A percentile compares a stretch with the other conserved stretches of the same genome.
Conservation (phyloP, 2,329 filamentous ascomycete genomes). For the Diaporthe australafricana region DNA sequence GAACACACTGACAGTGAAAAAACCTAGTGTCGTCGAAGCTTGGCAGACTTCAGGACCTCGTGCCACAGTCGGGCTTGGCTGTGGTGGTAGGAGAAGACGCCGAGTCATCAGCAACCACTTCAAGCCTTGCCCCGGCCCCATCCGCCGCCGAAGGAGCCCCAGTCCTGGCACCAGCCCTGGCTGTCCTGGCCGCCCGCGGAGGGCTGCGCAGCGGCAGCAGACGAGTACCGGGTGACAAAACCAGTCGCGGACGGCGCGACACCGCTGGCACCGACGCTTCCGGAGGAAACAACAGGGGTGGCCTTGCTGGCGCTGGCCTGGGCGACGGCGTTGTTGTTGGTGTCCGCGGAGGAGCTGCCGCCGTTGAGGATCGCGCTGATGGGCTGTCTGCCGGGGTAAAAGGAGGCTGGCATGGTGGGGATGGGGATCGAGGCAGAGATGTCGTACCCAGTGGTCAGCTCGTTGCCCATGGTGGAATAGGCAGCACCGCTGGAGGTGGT, state of each 20-base stretch:
- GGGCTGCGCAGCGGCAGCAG: conserved; percentile 17
- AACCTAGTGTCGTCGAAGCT: background rate
- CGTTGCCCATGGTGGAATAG: conserved; percentile 39
- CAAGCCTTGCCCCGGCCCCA: background rate
- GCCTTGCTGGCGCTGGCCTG: background rate
- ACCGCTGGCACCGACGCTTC: background rate
- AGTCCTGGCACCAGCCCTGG: conserved; percentile 12
- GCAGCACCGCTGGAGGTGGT: conserved; percentile 37
- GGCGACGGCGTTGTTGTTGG: conserved; percentile 10
- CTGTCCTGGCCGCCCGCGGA: background rate
- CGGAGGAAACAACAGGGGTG: background rate
- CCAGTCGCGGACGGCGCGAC: background rate
- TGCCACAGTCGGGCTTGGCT: background rate
- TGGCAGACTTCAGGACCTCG: background rate
- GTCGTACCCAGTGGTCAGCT: conserved; percentile 32
- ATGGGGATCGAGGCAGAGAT: conserved; percentile 34
- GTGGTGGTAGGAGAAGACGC: background rate
- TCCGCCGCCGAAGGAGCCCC: conserved; percentile 9
- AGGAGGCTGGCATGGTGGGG: conserved; percentile 35
- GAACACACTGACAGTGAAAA: background rate
- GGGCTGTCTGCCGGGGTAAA: conserved; percentile 34
- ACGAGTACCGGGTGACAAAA: conserved; percentile 1
- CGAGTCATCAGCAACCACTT: background rate
- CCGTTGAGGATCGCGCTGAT: conserved; percentile 35
- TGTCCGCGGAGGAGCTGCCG: background rate